These are phyloP conservation scores for Beauveria scarabaeidicola DNA, from an alignment of 2,329 filamentous ascomycete genomes.

Conservation along the genomic window DNA sequence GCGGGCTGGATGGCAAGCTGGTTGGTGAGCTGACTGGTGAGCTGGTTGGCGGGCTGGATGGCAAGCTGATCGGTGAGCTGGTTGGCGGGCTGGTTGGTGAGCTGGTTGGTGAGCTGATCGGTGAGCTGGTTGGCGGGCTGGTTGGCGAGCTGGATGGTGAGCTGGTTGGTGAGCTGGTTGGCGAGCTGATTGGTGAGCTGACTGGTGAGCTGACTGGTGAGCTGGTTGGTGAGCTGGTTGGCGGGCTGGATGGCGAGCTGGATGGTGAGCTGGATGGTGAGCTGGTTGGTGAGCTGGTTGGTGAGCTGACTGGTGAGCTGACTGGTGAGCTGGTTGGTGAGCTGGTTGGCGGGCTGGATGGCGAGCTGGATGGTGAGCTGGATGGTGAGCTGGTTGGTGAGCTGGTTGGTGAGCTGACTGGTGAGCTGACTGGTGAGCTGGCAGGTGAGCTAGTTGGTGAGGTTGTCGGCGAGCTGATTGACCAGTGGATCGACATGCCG, in stretches of 20 bases:
- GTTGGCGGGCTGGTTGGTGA: background rate
- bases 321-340: background rate
- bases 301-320: too few species aligned
- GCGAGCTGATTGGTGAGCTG: background rate
- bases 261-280: background rate
- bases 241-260: background rate
- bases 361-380: background rate
- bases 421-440: background rate
- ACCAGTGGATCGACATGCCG: background rate
- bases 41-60: background rate
- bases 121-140: background rate
- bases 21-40: background rate
- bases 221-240: background rate
- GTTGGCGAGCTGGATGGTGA: background rate
- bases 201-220: too few species aligned
- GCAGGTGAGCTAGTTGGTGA: background rate
- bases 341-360: background rate
- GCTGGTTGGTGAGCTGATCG: background rate
- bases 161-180: background rate
- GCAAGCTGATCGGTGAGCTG: background rate
- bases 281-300: background rate
- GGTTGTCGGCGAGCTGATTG: background rate
- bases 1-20: background rate
- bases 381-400: background rate
- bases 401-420: background rate